Percentiles rank a stretch among this genome's conserved stretches.
Conservation (phyloP, 139 green algal species). For the Tetradesmus lagerheimii region DNA sequence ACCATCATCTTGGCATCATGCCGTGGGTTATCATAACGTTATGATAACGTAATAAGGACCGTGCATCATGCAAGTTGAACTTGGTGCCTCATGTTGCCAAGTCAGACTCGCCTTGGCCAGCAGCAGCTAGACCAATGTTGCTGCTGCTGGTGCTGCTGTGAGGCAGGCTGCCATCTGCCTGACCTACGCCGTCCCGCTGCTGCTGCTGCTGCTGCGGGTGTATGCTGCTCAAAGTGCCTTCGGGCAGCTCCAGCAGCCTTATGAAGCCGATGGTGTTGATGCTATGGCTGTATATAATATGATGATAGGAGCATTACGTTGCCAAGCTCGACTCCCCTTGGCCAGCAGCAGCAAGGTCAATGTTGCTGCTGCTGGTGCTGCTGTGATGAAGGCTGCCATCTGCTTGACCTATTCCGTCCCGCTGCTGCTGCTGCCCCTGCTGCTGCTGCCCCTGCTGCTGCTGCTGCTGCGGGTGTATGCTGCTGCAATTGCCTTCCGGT, state of each 20-base stretch:
- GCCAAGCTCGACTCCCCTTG: not conserved
- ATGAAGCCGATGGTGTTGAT: too few species aligned
- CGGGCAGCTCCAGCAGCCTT: not conserved
- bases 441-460: not conserved
- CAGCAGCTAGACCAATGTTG: not conserved
- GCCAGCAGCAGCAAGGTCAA: not conserved
- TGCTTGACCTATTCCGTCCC: not conserved
- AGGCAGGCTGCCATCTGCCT: too few species aligned
- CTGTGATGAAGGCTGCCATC: not conserved
- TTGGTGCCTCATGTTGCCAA: too few species aligned
- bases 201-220: not conserved
- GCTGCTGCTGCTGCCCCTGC: not conserved
- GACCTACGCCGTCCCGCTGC: too few species aligned
- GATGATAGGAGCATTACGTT: too few species aligned
- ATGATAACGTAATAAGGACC: too few species aligned
- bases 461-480: not conserved
- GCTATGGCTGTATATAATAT: too few species aligned
- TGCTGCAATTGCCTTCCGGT: slow-evolving; percentile 52
- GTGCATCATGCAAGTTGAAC: too few species aligned
- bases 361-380: not conserved
- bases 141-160: not conserved
- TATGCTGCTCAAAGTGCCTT: not conserved
- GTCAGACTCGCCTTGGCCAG: too few species aligned
- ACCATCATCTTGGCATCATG: too few species aligned
- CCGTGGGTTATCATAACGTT: too few species aligned